Conservation (phyloP, 2,329 filamentous ascomycete genomes). For the Nothopassalora personata region DNA sequence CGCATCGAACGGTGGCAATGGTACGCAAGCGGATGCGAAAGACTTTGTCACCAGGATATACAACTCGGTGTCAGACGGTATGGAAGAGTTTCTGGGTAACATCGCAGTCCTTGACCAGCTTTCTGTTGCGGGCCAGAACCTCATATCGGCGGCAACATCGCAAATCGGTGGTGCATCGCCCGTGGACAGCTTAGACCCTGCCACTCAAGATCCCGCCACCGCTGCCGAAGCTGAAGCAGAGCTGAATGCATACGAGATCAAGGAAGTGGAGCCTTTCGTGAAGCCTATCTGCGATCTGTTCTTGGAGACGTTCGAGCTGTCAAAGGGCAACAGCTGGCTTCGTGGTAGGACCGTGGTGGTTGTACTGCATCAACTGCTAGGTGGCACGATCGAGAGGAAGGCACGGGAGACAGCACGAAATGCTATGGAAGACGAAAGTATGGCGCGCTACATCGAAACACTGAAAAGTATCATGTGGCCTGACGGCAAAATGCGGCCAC, state of each 20-base stretch:
- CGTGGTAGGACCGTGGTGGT: slow-evolving; percentile 92
- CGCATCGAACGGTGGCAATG: slow-evolving; percentile 53
- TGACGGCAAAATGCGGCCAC: slow-evolving; percentile 51
- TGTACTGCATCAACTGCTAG: slow-evolving; percentile 89
- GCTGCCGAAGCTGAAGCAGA: slow-evolving; percentile 84
- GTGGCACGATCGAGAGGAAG: slow-evolving; percentile 92
- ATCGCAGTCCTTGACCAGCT: slow-evolving; percentile 93
- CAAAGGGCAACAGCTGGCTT: slow-evolving; percentile 94
- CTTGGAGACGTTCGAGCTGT: slow-evolving; percentile 89
- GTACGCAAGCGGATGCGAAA: slow-evolving; percentile 57
- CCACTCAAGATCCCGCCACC: slow-evolving; percentile 43
- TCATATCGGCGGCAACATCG: slow-evolving; percentile 67
- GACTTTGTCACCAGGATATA: slow-evolving; percentile 94
- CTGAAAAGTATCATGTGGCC: slow-evolving; percentile 81
- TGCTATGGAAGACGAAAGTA: slow-evolving; percentile 69
- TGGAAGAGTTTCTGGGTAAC: slow-evolving; percentile 96
- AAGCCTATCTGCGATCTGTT: slow-evolving; percentile 98
- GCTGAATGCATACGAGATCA: slow-evolving; percentile 84
- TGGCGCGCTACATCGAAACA: slow-evolving; percentile 69
- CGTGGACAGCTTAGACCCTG: slow-evolving; percentile 40
- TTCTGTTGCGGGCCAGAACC: slow-evolving; percentile 83
- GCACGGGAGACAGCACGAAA: slow-evolving; percentile 76
- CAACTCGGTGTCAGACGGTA: slow-evolving; percentile 92
- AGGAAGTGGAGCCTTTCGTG: slow-evolving; percentile 87
- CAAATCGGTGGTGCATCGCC: slow-evolving; percentile 41